Evolutionary conservation across 1,284 basidiomycete genomes (phyloP), one percentile per base, ranked within the genome.

Genomic region (Somion occarium): DNA sequence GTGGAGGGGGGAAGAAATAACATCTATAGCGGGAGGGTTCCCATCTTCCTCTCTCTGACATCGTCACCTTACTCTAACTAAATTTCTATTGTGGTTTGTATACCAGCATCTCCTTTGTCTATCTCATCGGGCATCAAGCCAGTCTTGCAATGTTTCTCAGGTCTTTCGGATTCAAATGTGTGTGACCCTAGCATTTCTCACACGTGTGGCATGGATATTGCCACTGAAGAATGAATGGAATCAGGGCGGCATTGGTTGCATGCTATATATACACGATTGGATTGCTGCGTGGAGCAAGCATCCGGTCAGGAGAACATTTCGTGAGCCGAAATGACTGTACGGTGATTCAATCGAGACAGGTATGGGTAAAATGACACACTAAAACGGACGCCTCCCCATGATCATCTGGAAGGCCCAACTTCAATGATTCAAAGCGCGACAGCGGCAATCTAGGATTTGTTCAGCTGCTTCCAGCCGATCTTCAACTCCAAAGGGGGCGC

Each of bases 1-100:
- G 53, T 42, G 61, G 58, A 18, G 72, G 64, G 46, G 56, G 53
- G 56, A 67, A 69, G 59, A 79, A 80, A 72, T 80, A 70, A 70
- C 64, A 64, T 48, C 42, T 51, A 56, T 52, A 53, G 22, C 48
- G 60, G 61, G 60, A 59, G 59, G 60, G 60, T 56, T 56, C 59
- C 57, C 54, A 49, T 54, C 7, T 41, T 39, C n/a, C 4, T 26
- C 30, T 37, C 20, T 12, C 22, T 19, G 38, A 7, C 25, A 23
- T 41, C 20, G 7, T 50, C 22, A 30, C 27, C 42, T n/a, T n/a
- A n/a, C n/a, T n/a, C n/a, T n/a, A n/a, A n/a, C n/a, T n/a, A 37
- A 38, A 23, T 27, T 24, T 38, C 43, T 26, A 37, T 44, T 25
- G 20, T 44, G 19, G 5, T 9, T 9, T 22, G 15, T 9, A n/a